Base-by-base conservation (phyloP, 805 yeast species). In the Schwanniomyces occidentalis region DNA sequence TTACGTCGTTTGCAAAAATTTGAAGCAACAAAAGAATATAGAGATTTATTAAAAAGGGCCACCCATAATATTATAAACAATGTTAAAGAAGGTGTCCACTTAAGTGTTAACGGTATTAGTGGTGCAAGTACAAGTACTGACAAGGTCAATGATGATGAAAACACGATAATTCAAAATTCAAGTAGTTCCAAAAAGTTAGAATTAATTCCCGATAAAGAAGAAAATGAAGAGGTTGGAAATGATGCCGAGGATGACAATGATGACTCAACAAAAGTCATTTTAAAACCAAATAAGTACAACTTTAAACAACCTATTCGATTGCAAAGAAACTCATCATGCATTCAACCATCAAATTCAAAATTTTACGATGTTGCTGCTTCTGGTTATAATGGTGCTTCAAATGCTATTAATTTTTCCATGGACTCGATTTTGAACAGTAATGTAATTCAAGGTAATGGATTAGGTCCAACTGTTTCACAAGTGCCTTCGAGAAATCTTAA, bases 391-490 rank as follows among this genome's bases (percentile, higher is more conserved):
- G 73, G 72, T 3, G 70, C 71, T 2, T 66, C 72, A n/a, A 65
- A 63, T 30, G 70, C 73, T 8, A 44, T 58, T 34, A 64, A 55
- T 32, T 55, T 61, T 31, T 64, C 71, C 6, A 58, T 68, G 58
- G 73, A 67, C 37, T 61, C 73, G 9, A 52, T 62, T 4, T 46
- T 62, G 25, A 61, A 62, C 35, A 57, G 65, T 36, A 60, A 50
- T 28, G 62, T 65, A 5, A 51, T 50, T 16, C 43, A 56, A 9
- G 76, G 76, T 8, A 80, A 80, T 51, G 85, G 86, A 0, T 54
- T 79, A 22, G 84, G 81, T 0, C 82, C 86, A 3, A 65, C 75
- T 16, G 71, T 71, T 21, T 73, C 85, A 2, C 73, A 74, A 34
- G 81, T 77, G 14, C 71, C 76, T 10, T 74, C 79, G 12, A 72